These are phyloP conservation scores for Boeremia exigua DNA, from an alignment of 2,329 filamentous ascomycete species.

Conservation along the genomic window DNA sequence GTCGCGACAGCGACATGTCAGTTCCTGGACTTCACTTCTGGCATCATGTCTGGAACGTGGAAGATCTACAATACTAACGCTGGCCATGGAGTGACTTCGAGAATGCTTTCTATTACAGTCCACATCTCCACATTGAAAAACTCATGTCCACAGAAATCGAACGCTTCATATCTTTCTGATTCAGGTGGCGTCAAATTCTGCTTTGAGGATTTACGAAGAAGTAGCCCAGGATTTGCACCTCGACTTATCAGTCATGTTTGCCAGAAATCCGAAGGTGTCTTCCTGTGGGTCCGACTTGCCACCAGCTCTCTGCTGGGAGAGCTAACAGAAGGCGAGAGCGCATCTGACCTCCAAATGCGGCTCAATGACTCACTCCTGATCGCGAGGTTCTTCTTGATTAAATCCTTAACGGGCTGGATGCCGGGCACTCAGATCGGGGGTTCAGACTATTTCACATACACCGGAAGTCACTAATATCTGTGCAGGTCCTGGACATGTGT, in stretches of 20 bases:
- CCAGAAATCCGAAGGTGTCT: constrained; percentile 20
- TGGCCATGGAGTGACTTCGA: constrained; percentile 31
- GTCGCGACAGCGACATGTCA: constrained; percentile 8
- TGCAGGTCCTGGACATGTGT: constrained; percentile 17
- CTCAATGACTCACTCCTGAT: constrained; percentile 13
- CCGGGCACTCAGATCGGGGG: constrained; percentile 7
- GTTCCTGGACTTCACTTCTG: constrained; percentile 17
- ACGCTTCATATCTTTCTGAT: neutral
- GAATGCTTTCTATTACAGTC: constrained; percentile 24
- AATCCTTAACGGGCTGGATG: constrained; percentile 18
- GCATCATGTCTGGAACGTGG: constrained; percentile 2
- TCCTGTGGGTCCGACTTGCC: constrained; percentile 25
- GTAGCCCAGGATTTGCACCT: neutral
- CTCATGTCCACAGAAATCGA: constrained; percentile 24
- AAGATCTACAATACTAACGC: neutral
- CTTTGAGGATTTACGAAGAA: neutral
- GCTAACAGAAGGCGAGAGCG: constrained; percentile 13
- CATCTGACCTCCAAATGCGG: constrained; percentile 3
- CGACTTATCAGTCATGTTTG: constrained; percentile 14
- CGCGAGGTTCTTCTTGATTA: constrained; percentile 7
- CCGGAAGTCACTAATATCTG: neutral
- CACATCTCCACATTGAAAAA: constrained; percentile 15
- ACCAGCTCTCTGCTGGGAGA: constrained; percentile 12
- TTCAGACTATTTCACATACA: constrained; percentile 22
- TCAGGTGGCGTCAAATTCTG: too few species aligned